These are phyloP conservation scores for Salvia hispanica DNA, from an alignment of 257 asterid genomes.

Conservation along the genomic window DNA sequence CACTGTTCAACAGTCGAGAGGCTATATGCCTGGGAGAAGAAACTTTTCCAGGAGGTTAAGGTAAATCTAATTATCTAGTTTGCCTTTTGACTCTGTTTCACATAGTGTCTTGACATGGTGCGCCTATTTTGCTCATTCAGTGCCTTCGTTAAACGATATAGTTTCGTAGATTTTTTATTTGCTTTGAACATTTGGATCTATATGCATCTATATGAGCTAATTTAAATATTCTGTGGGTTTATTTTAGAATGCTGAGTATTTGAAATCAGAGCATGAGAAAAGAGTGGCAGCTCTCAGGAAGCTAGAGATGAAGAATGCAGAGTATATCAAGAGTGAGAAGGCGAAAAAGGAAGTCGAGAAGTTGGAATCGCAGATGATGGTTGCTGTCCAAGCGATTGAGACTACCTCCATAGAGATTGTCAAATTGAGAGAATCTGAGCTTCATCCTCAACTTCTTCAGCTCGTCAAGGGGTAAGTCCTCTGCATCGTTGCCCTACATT, in stretches of 20 bases:
- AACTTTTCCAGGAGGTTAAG: constrained; percentile 90
- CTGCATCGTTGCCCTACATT: constrained; percentile 9
- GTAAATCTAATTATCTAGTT: constrained; percentile 38
- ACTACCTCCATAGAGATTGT: constrained; percentile 81
- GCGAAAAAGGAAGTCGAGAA: constrained; percentile 93
- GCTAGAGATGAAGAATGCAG: constrained; percentile 84
- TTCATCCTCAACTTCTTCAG: constrained; percentile 76
- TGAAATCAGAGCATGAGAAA: constrained; percentile 82
- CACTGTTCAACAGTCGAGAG: constrained; percentile 90
- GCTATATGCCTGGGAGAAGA: constrained; percentile 88
- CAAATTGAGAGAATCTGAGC: constrained; percentile 86
- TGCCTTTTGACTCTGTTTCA: background rate
- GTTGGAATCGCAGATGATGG: constrained; percentile 86
- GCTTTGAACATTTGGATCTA: constrained; percentile 6
- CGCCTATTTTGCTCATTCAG: constrained; percentile 13
- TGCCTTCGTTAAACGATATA: background rate
- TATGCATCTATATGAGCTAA: background rate
- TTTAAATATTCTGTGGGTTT: constrained; percentile 18
- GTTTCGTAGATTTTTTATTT: background rate
- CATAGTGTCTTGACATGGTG: background rate
- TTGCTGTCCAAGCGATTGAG: constrained; percentile 82
- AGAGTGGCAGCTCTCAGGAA: constrained; percentile 62
- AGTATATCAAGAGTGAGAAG: constrained; percentile 83
- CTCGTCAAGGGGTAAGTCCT: constrained; percentile 76
- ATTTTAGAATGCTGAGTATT: constrained; percentile 68